A percentile compares a stretch with the other conserved stretches of the same genome.
These are phyloP conservation scores for Nicotiana paniculata DNA, from an alignment of 257 asterid species.

Conservation along the genomic window DNA sequence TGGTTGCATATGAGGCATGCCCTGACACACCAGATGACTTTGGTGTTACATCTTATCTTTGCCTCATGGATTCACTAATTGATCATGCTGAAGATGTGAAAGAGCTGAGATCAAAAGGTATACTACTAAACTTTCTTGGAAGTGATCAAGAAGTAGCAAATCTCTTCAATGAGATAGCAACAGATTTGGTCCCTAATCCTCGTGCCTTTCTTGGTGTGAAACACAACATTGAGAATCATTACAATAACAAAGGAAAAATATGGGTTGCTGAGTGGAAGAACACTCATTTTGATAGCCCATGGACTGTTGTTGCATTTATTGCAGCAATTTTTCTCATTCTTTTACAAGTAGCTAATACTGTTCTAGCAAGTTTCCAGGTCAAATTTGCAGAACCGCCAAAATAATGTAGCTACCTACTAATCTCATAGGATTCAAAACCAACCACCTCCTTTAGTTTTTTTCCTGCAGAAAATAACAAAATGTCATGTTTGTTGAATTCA, in stretches of 20 bases:
- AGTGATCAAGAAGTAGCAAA: constrained; percentile 6
- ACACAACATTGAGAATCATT: too few species aligned
- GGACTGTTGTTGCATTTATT: constrained; percentile 2
- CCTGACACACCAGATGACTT: neutral
- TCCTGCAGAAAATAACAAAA: too few species aligned
- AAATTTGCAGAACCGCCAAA: too few species aligned
- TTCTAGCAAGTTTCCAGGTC: neutral
- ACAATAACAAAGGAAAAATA: too few species aligned
- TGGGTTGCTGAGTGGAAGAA: neutral
- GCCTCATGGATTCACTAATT: constrained; percentile 3
- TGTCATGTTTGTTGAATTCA: too few species aligned
- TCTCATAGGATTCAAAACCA: too few species aligned
- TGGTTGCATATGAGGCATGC: neutral
- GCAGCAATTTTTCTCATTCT: neutral
- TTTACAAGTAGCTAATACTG: neutral
- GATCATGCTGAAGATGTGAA: constrained; percentile 2
- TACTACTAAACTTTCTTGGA: neutral
- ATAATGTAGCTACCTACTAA: too few species aligned
- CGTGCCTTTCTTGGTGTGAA: neutral
- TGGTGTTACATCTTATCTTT: neutral
- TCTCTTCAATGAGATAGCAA: constrained; percentile 7
- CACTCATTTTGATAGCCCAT: neutral
- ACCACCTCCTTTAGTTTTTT: too few species aligned
- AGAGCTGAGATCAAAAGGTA: neutral
- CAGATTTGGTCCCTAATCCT: neutral